Evolutionary conservation across 495 filamentous ascomycete genomes (phyloP), one percentile per base, ranked within the genome.

Genomic region (Aspergillus ostianus): DNA sequence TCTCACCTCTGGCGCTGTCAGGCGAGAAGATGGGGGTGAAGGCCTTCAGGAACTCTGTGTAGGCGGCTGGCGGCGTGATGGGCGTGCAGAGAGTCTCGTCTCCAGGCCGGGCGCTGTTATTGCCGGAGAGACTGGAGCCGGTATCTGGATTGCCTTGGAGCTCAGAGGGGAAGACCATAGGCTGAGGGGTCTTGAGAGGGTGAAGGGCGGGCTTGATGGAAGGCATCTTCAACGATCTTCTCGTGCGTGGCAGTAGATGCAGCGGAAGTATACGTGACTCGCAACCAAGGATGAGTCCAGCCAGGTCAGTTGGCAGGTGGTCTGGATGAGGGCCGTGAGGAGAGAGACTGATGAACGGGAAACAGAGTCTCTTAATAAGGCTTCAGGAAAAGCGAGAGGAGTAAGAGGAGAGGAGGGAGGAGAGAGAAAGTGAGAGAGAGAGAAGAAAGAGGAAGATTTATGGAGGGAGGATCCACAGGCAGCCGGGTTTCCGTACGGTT

Each of bases 31-130:
- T 79, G 2, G 90, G 90, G 12, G 89, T 90, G 45, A 92, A 76
- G 7, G 86, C 85, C 67, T 90, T 90, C 56, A 98, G 85, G 69
- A 97, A 98, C 64, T 98, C 90, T 47, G 91, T 89, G 68, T 98
- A 98, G 55, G 93, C 92, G 5, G 82, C 78, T 3, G 93, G 93
- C 27, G 93, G 93, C n/a, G 89, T 94, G 75, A 98, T 95, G 51
- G 93, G 93, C 3, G 92, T 97, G 66, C 86, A 86, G 9, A 66
- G 70, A 27, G 77, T 64, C 60, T 86, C 81, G 57, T 84, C 80
- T 8, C 13, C 36, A 2, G 36, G 36, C 12, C 36, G 36, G 53
- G 77, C 73, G 58, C 83, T 83, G 62, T 84, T 63, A 18, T 59
- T 56, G 32, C 58, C 75, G 71, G 51, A 79, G 63, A 56, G 79